Base-by-base conservation (phyloP, 2,329 filamentous ascomycete genomes). In the Pezicula carpinea region DNA sequence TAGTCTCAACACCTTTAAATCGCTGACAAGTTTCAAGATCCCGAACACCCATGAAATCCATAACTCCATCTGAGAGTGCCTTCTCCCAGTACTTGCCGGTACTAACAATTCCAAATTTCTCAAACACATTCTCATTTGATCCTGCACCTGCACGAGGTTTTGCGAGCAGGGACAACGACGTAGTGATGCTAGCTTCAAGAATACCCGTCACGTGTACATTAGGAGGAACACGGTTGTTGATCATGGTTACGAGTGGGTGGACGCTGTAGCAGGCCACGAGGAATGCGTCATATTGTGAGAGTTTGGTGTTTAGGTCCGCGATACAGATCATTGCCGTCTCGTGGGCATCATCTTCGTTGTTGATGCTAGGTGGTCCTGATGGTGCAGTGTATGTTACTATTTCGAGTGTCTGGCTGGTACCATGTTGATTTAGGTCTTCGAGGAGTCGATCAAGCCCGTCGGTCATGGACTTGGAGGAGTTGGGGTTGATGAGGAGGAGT, bases 181-280 rank as follows among this genome's bases (percentile, higher is more conserved):
- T 56, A 5, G 82, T 70, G 13, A 96, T 73, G 59, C 85, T 89
- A 1, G 89, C 86, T 66, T 96, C 91, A 60, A 96, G 93, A 47
- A 97, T 96, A 5, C 92, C 91, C 0, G 80, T 83, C 5, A 89
- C 83, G 29, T 80, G 76, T 29, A 65, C 69, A 77, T 50, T 42
- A n/a, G 52, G 44, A n/a, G 50, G 36, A 10, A 57, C 44, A 26
- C 47, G 52, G 11, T 60, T 46, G 69, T 73, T 74, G 10, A 95
- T 69, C 41, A 75, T 65, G 0, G 72, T 65, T 0, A 95, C 87
- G 0, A 96, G 76, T 0, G 86, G 82, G 61, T 96, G 90, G 1
- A 86, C 81, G 50, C 87, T 93, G 70, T 89, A 97, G 69, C 92
- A 96, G 17, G 90, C 90, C 2, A 96, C 77, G 1, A 96, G 75